Evolutionary conservation across 768 basidiomycete species (phyloP).

Genomic region (Pisolithus marmoratus): DNA sequence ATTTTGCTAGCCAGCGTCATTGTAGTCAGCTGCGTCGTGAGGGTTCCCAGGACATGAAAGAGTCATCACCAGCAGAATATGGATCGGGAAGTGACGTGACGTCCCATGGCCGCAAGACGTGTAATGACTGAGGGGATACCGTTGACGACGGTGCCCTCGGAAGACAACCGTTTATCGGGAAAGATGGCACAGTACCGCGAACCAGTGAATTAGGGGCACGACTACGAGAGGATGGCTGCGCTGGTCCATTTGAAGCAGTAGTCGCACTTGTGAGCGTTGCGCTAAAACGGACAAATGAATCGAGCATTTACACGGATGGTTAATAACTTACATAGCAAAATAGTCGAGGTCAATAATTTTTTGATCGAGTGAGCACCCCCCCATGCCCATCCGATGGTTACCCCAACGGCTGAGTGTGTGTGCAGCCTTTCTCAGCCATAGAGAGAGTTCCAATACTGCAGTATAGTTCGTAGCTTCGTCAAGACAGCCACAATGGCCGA

Average conservation of each 20-base stretch:
- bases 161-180: conserved; percentile 10
- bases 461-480: conserved; percentile 49
- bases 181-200: conserved; percentile 1
- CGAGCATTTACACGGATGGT: neutral
- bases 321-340: conserved; percentile 43
- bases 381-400: conserved; percentile 27
- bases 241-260: conserved; percentile 22
- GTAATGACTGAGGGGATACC: conserved; percentile 12
- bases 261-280: conserved; percentile 35
- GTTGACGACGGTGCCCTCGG: conserved; percentile 16
- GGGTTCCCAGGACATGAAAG: conserved; percentile 61
- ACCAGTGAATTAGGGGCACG: conserved; percentile 9
- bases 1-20: neutral
- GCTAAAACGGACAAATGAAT: conserved; percentile 24
- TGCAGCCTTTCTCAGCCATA: conserved; percentile 56
- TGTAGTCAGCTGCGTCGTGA: conserved; percentile 29
- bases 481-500: conserved; percentile 52
- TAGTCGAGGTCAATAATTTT: conserved; percentile 46
- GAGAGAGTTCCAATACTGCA: conserved; percentile 59
- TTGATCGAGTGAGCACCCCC: conserved; percentile 35
- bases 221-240: conserved; percentile 6
- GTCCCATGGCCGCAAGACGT: conserved; percentile 15
- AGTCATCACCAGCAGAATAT: conserved; percentile 43
- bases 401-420: conserved; percentile 46
- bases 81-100: conserved; percentile 18